Base-by-base conservation (phyloP, 768 basidiomycete genomes). In the Nidula microcarpa region DNA sequence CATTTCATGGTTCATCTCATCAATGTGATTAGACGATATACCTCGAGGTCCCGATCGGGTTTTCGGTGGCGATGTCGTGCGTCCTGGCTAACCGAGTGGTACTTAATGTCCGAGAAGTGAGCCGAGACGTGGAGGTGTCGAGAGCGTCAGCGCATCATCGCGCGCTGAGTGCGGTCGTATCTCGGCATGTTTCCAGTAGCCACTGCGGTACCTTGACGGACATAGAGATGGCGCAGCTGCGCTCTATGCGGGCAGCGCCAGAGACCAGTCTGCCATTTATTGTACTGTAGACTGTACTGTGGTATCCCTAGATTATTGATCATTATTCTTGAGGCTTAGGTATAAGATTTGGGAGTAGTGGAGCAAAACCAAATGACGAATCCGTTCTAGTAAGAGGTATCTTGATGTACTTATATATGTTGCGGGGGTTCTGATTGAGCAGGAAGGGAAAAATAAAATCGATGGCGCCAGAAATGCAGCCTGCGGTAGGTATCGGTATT, bases 11-110 rank as follows among this genome's bases (percentile, higher is more conserved):
- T 41, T 11, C 16, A 41, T 41, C 11, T 46, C 39, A 41, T 41
- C 39, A 11, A 2, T 41, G 16, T 41, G 39, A 41, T 41, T 41
- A 11, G 39, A 41, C 39, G 11, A 16, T 41, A 41, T 49, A 49
- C 35, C 60, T 80, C 11, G 82, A 82, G 65, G 74, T 81, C 18
- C 79, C 82, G 0, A 74, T 84, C 52, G 80, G 78, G 11, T 85
- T 84, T 64, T 73, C 80, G 3, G 72, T 82, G 17, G 80, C 82
- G 1, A 69, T 85, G 65, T 80, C 82, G 0, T 82, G 79, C 59
- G 77, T 81, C 5, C 68, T 84, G 50, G 73, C 79, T n/a, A 84
- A 78, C 60, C 71, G 82, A 17, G 72, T 84, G 11, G 74, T 80
- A 23, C 68, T 84, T 33, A 84, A 84, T 55, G 77, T 84, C 30